phyloP scores from a whole-genome alignment of 257 asterid genomes.

The Nicotiana noctiflora region DNA sequence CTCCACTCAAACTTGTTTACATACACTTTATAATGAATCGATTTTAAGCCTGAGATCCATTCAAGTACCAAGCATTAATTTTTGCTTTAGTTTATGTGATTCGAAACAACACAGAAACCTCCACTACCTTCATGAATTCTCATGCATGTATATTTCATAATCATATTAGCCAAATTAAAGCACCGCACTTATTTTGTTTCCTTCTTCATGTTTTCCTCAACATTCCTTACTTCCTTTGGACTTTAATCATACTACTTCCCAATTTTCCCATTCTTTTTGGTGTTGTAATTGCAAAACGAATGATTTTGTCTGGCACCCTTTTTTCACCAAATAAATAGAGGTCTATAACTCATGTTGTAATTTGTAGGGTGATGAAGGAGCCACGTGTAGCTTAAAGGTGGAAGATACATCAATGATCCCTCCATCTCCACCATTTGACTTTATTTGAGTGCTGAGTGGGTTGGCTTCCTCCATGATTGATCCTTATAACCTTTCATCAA shows the following conservation, averaged over 20 bases:
- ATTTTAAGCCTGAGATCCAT: too few relatives aligned
- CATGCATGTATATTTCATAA: neutral
- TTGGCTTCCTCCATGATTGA: neutral
- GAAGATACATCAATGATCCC: neutral
- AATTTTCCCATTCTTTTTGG: neutral
- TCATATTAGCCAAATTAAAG: neutral
- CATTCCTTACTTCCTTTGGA: neutral
- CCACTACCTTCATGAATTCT: neutral
- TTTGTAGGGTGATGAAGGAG: neutral
- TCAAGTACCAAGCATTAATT: neutral
- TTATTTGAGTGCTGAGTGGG: neutral
- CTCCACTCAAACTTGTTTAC: too few relatives aligned
- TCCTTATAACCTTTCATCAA: neutral
- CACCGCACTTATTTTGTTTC: slow-evolving; percentile 6
- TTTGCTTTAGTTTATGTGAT: neutral
- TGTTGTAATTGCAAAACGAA: slow-evolving; percentile 1
- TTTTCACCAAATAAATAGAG: neutral
- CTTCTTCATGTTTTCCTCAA: neutral
- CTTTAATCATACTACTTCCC: slow-evolving; percentile 4
- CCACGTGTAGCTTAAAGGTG: neutral
- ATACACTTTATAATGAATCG: too few relatives aligned
- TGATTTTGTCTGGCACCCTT: slow-evolving; percentile 3
- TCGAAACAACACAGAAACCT: neutral
- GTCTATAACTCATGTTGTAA: neutral
- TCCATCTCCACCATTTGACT: slow-evolving; percentile 3